Percentiles rank a stretch among this genome's conserved stretches.
Evolutionary conservation across 179 eudicot genomes (phyloP).

Genomic region (Spergularia azorica): DNA sequence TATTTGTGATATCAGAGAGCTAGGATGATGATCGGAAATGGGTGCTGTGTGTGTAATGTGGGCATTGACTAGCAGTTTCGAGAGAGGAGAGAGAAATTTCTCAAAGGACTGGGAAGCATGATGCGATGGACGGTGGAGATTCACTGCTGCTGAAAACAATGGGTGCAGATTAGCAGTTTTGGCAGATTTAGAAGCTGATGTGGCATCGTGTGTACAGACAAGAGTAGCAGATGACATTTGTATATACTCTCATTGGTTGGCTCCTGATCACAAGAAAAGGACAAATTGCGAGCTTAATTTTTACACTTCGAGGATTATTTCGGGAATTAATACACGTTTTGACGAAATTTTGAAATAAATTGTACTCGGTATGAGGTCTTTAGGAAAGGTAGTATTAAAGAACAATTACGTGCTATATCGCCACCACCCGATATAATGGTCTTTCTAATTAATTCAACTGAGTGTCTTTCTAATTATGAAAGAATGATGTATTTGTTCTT

Average conservation of each 20-base stretch:
- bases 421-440: too few species aligned
- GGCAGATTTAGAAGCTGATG: background rate
- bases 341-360: too few species aligned
- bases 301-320: too few species aligned
- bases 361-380: too few species aligned
- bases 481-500: too few species aligned
- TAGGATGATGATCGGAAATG: background rate
- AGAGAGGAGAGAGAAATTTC: background rate
- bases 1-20: background rate
- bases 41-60: background rate
- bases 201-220: background rate
- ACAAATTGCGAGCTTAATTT: too few species aligned
- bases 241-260: background rate
- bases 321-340: too few species aligned
- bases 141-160: constrained; percentile 1
- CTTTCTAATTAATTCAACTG: too few species aligned
- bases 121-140: constrained; percentile 37
- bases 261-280: too few species aligned
- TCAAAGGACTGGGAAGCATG: background rate
- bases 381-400: too few species aligned
- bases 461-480: too few species aligned
- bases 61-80: constrained; percentile 18
- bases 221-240: background rate
- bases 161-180: constrained; percentile 4
- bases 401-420: too few species aligned